Evolutionary conservation across 2,329 filamentous ascomycete species (phyloP).

Genomic region (Aspergillus fijiensis): DNA sequence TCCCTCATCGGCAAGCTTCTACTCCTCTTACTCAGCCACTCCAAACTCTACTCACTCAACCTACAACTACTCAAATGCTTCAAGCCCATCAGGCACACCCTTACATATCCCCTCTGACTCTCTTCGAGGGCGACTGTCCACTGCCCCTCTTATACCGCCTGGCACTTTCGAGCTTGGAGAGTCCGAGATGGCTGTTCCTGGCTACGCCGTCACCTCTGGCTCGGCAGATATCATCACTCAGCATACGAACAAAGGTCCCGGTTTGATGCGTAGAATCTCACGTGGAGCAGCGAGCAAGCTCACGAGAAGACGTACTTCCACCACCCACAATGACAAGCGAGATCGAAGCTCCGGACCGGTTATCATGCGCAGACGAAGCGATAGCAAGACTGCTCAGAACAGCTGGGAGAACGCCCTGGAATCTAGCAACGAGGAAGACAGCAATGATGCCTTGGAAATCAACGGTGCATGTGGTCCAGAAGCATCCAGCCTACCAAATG

Average conservation of each 20-base stretch:
- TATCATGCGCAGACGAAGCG: slow-evolving; percentile 81
- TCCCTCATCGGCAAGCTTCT: slow-evolving; percentile 30
- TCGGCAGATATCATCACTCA: slow-evolving; percentile 61
- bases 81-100: slow-evolving; percentile 38
- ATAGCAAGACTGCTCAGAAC: slow-evolving; percentile 74
- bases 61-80: slow-evolving; percentile 32
- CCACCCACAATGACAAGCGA: slow-evolving; percentile 71
- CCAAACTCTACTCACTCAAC: slow-evolving; percentile 30
- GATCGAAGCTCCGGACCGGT: slow-evolving; percentile 88
- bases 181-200: slow-evolving; percentile 56
- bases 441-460: slow-evolving; percentile 48
- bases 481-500: slow-evolving; percentile 39
- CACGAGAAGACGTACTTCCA: slow-evolving; percentile 72
- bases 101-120: slow-evolving; percentile 36
- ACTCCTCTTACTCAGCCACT: slow-evolving; percentile 30
- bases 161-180: slow-evolving; percentile 71
- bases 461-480: slow-evolving; percentile 44
- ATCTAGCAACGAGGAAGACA: slow-evolving; percentile 39
- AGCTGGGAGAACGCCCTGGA: slow-evolving; percentile 48
- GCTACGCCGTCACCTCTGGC: slow-evolving; percentile 46
- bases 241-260: slow-evolving; percentile 56
- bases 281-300: slow-evolving; percentile 72
- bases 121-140: slow-evolving; percentile 29
- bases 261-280: slow-evolving; percentile 80
- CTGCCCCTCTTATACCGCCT: slow-evolving; percentile 38